A percentile compares a stretch with the other conserved stretches of the same genome.
Conservation (phyloP, 495 filamentous ascomycete genomes). For the Bacidia rubella region DNA sequence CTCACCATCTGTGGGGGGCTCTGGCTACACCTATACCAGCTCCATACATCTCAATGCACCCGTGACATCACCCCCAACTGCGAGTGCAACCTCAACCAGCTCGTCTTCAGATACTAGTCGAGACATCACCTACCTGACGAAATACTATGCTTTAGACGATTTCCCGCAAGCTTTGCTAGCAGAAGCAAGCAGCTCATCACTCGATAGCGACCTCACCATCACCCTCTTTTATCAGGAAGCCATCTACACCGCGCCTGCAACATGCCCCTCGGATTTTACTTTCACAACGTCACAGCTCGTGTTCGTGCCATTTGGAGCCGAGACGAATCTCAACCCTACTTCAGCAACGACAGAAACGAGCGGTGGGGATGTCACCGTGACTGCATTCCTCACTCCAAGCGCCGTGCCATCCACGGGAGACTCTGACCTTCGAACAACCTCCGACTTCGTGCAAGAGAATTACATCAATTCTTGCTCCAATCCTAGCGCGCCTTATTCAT, state of each 20-base stretch:
- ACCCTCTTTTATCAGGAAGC: neutral
- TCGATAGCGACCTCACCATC: neutral
- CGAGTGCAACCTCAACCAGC: neutral
- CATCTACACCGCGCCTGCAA: conserved; percentile 4
- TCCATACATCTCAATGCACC: neutral
- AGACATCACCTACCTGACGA: neutral
- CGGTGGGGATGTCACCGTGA: neutral
- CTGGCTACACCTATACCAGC: neutral
- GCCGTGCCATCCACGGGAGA: neutral
- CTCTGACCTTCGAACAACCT: neutral
- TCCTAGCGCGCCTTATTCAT: neutral
- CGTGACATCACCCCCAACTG: conserved; percentile 1
- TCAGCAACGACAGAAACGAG: neutral
- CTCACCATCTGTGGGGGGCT: neutral
- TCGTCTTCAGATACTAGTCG: neutral
- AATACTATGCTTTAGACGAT: neutral
- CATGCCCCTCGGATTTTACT: neutral
- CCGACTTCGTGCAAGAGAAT: neutral
- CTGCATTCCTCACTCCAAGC: neutral
- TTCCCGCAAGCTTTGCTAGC: neutral
- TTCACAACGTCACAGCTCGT: neutral
- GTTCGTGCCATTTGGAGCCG: neutral
- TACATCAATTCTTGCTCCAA: neutral
- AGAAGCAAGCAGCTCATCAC: neutral
- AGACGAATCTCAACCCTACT: neutral